phyloP scores from a whole-genome alignment of 495 filamentous ascomycete genomes.

The Talaromyces nanjingensis region DNA sequence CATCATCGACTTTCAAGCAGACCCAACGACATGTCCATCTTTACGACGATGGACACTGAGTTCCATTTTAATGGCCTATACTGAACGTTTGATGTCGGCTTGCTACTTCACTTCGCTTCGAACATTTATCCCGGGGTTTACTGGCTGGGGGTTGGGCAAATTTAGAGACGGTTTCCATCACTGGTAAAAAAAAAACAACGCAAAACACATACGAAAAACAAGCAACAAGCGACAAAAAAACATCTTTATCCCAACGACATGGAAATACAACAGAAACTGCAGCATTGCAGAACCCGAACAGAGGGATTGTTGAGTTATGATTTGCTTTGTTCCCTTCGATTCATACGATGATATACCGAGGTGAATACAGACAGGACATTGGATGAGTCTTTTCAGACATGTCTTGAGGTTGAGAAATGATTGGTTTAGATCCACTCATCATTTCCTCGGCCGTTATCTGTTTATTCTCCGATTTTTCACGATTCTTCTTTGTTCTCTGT shows the following conservation, averaged over 20 bases:
- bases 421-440: background rate
- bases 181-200: slow-evolving; percentile 18
- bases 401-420: background rate
- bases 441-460: background rate
- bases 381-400: background rate
- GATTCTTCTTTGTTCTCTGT: slow-evolving; percentile 1
- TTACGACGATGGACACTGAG: background rate
- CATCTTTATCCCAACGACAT: background rate
- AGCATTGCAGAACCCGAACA: background rate
- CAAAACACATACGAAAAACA: slow-evolving; percentile 1
- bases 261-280: background rate
- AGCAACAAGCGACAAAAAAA: background rate
- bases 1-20: background rate
- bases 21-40: background rate
- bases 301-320: background rate
- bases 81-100: background rate
- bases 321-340: background rate
- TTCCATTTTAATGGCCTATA: background rate
- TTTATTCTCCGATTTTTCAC: background rate
- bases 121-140: slow-evolving; percentile 16
- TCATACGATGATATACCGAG: background rate
- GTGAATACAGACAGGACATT: background rate
- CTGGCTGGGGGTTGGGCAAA: slow-evolving; percentile 24
- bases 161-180: slow-evolving; percentile 33
- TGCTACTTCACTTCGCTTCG: background rate